Evolutionary conservation across 192 early-diverging fungal species (phyloP), one percentile per base, ranked within the genome.

Genomic region (Entomortierella parvispora): DNA sequence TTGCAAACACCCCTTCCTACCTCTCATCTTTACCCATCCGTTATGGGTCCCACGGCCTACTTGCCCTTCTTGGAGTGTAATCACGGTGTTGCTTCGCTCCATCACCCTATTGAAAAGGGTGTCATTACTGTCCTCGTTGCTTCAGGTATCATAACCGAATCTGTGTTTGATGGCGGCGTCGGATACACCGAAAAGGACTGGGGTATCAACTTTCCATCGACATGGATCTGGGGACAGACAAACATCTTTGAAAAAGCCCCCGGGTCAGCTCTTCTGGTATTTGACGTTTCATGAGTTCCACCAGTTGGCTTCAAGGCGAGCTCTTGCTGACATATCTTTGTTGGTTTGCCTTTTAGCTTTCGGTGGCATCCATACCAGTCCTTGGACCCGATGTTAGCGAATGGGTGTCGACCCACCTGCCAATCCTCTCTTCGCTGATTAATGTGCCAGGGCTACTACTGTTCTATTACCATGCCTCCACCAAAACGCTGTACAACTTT

Each of bases 131-230:
- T 62, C 2, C 18, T 46, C 7, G 44, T n/a, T 26, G 52, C 81
- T 15, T 46, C 14, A 2, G 18, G n/a, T 34, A 32, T 66, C n/a
- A 26, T 68, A 31, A 37, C 54, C 10, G 54, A 52, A 26, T 33
- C 43, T 2, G 37, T 28, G 12, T 68, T 63, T 18, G 67, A 83
- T 33, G 75, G 67, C 28, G 84, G 84, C 17, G 48, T 65, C 3
- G 84, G 84, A 2, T 85, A 85, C 37, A 84, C 59, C 15, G 84
- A 85, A 51, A 85, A 85, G 49, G 84, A 85, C 66, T 83, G 82
- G 71, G 84, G 84, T 29, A 61, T 72, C 59, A 79, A 85, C 60
- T 85, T 85, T 62, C 84, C 84, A 6, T 63, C 85, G n/a, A 79
- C 56, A 7, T 85, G 82, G 82, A 81, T 85, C 17, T 85, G 84